Conservation (phyloP, 2,329 filamentous ascomycete species). For the Graphiopsis chlorocephala region DNA sequence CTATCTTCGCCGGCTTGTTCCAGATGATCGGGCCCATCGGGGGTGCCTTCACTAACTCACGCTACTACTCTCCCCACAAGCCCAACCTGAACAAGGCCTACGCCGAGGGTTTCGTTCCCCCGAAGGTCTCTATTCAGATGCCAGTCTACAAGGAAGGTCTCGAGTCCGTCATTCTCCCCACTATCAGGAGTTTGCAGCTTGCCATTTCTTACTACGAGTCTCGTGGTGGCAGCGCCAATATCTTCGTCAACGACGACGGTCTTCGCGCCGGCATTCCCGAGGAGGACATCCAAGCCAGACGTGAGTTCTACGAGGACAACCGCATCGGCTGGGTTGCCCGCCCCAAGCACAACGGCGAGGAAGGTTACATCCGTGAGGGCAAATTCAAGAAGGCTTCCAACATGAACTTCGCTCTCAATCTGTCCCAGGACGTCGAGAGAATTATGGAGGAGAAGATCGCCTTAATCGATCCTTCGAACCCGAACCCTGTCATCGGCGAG, state of each 20-base stretch:
- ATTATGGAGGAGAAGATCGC: slow-evolving; percentile 59
- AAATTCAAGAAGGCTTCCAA: slow-evolving; percentile 70
- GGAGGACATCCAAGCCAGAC: slow-evolving; percentile 43
- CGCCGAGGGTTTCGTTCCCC: slow-evolving; percentile 45
- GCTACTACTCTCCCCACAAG: slow-evolving; percentile 69
- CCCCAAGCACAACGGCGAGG: slow-evolving; percentile 51
- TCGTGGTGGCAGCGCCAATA: slow-evolving; percentile 75
- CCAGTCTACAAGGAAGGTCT: slow-evolving; percentile 87
- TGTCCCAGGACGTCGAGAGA: slow-evolving; percentile 53
- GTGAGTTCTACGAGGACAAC: slow-evolving; percentile 51
- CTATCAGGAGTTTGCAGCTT: slow-evolving; percentile 72
- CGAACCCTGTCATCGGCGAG: slow-evolving; percentile 57
- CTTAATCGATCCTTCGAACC: slow-evolving; percentile 49
- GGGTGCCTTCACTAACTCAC: slow-evolving; percentile 60
- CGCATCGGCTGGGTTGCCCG: slow-evolving; percentile 50
- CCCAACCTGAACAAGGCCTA: slow-evolving; percentile 34
- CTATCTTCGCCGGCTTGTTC: slow-evolving; percentile 37
- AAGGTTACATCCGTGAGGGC: slow-evolving; percentile 55
- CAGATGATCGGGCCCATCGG: slow-evolving; percentile 41
- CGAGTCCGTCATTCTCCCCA: slow-evolving; percentile 69
- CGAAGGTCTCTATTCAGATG: slow-evolving; percentile 74
- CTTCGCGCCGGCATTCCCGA: slow-evolving; percentile 59
- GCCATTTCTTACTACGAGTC: slow-evolving; percentile 75
- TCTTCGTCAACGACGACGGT: slow-evolving; percentile 74
- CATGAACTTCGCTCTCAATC: slow-evolving; percentile 64